A percentile compares a stretch with the other conserved stretches of the same genome.
Conservation (phyloP, 2,329 filamentous ascomycete species). For the Aureobasidium subglaciale region DNA sequence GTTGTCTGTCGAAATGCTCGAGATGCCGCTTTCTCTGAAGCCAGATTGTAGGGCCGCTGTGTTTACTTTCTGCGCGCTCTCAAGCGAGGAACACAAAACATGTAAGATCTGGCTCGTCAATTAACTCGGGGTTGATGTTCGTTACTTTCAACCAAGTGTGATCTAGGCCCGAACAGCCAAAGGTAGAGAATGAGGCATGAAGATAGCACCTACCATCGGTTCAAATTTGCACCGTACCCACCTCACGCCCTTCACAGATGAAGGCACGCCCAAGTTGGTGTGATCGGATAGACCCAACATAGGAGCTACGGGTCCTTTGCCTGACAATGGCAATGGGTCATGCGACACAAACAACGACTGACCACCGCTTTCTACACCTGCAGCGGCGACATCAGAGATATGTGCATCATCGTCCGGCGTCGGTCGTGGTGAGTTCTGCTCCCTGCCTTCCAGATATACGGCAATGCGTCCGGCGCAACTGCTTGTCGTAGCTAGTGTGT, state of each 20-base stretch:
- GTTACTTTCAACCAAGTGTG: background rate
- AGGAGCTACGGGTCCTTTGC: background rate
- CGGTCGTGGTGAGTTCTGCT: conserved; percentile 20
- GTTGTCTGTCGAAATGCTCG: conserved; percentile 49
- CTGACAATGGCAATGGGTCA: conserved; percentile 26
- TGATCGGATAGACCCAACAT: background rate
- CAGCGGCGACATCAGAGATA: conserved; percentile 29
- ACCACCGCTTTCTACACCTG: conserved; percentile 80
- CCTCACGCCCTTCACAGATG: background rate
- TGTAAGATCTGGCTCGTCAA: conserved; percentile 68
- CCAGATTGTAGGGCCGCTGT: conserved; percentile 71
- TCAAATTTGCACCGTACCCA: conserved; percentile 83
- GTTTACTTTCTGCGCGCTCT: conserved; percentile 68
- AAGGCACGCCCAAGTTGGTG: background rate
- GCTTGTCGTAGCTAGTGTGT: conserved; percentile 82
- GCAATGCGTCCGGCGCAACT: conserved; percentile 84
- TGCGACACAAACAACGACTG: conserved; percentile 86
- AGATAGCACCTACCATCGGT: conserved; percentile 64
- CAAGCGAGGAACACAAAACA: conserved; percentile 66
- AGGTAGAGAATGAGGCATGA: background rate
- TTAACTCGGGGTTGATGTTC: background rate
- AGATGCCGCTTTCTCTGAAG: conserved; percentile 82
- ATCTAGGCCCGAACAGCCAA: too few relatives aligned
- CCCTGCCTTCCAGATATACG: conserved; percentile 75
- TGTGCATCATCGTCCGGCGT: background rate